Percentiles rank a stretch among this genome's conserved stretches.
Conservation (phyloP, 306 rosid species). For the Castanospermum australe region DNA sequence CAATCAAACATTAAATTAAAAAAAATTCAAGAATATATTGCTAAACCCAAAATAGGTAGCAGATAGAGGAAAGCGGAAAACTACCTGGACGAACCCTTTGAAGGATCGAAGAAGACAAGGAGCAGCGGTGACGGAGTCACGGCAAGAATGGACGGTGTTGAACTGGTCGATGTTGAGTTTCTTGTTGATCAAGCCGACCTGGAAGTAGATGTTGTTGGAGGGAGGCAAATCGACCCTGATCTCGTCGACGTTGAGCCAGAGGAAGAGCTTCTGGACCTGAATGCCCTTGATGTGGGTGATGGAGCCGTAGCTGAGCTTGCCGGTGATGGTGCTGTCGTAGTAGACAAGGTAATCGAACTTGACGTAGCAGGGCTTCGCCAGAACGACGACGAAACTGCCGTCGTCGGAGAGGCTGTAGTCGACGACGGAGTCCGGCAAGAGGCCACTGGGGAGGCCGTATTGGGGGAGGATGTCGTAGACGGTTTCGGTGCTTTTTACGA, state of each 20-base stretch:
- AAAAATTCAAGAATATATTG: neutral
- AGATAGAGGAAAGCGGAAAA: neutral
- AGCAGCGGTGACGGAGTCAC: slow-evolving; percentile 28
- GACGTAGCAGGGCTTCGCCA: slow-evolving; percentile 64
- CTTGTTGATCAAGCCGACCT: slow-evolving; percentile 84
- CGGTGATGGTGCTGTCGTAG: slow-evolving; percentile 66
- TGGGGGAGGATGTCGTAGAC: slow-evolving; percentile 74
- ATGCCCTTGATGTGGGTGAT: slow-evolving; percentile 73
- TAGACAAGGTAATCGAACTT: slow-evolving; percentile 75
- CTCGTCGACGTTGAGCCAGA: slow-evolving; percentile 87
- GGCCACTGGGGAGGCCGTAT: slow-evolving; percentile 81
- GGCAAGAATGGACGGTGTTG: slow-evolving; percentile 66
- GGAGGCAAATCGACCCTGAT: slow-evolving; percentile 96
- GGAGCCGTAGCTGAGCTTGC: slow-evolving; percentile 75
- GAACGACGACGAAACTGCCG: slow-evolving; percentile 59
- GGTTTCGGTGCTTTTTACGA: slow-evolving; percentile 27
- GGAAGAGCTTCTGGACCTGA: slow-evolving; percentile 63
- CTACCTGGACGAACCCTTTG: neutral
- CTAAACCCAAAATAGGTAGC: too few relatives aligned
- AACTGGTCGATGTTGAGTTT: slow-evolving; percentile 77
- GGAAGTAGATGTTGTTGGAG: slow-evolving; percentile 69
- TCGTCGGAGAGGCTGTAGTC: slow-evolving; percentile 57
- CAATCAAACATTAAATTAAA: neutral
- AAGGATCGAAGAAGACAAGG: slow-evolving; percentile 35
- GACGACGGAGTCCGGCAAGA: slow-evolving; percentile 64